These are phyloP conservation scores for Stemphylium lycopersici DNA, from an alignment of 2,329 filamentous ascomycete genomes.

Conservation along the genomic window DNA sequence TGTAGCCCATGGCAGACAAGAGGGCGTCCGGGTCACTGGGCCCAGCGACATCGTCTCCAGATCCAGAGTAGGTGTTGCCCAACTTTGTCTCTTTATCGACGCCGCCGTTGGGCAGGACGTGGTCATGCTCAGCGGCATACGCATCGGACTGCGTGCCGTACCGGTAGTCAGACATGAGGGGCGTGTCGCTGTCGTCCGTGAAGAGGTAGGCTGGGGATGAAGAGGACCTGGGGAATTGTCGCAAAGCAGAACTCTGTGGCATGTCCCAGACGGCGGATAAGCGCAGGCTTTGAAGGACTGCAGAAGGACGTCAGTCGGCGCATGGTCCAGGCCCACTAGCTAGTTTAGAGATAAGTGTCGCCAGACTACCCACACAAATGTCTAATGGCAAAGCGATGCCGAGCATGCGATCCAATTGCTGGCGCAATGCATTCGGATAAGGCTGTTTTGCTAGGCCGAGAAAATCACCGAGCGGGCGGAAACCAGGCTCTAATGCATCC, in stretches of 20 bases:
- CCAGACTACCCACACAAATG: constrained; percentile 27
- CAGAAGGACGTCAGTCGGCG: constrained; percentile 34
- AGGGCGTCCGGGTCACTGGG: constrained; percentile 63
- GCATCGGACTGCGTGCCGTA: constrained; percentile 45
- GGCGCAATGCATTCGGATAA: constrained; percentile 16
- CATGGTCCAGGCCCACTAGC: constrained; percentile 31
- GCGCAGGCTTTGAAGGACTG: constrained; percentile 37
- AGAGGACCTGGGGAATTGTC: constrained; percentile 18
- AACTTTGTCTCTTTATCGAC: constrained; percentile 38
- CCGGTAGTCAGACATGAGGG: constrained; percentile 31
- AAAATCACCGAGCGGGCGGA: constrained; percentile 22
- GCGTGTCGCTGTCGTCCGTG: constrained; percentile 17
- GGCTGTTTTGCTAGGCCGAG: constrained; percentile 17
- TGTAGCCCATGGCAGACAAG: constrained; percentile 69
- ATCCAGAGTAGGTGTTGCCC: constrained; percentile 27
- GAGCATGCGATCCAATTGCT: constrained; percentile 25
- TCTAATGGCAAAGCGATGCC: constrained; percentile 22
- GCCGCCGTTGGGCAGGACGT: constrained; percentile 25
- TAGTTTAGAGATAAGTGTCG: constrained; percentile 22
- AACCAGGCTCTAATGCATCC: constrained; percentile 9
- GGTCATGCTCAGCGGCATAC: constrained; percentile 40
- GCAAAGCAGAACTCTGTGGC: constrained; percentile 27
- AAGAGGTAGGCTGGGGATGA: constrained; percentile 14
- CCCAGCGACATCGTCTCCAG: constrained; percentile 29
- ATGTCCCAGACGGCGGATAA: constrained; percentile 21